Base-by-base conservation (phyloP, 2,329 filamentous ascomycete genomes). In the Dactylellina drechsleri region DNA sequence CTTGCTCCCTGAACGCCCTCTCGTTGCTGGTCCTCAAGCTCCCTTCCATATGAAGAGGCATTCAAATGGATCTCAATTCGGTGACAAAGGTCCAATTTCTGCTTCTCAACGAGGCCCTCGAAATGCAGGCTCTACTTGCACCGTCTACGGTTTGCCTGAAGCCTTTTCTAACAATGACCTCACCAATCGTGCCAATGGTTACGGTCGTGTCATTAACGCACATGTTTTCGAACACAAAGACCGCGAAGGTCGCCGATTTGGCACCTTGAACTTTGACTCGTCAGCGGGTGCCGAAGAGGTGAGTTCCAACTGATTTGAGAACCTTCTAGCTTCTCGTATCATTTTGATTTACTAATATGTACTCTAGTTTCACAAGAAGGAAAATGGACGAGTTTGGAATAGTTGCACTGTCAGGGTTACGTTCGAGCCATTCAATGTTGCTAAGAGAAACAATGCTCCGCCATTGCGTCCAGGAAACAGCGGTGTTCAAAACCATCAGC, bases 361-460 rank as follows among this genome's bases (percentile, higher is more conserved):
- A 23, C 16, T 4, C 16, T 60, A 75, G 71, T 75, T 75, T 43
- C 45, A 68, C 26, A 64, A 65, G 26, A 67, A 75, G 53, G 71
- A 75, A 20, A 65, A 67, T 23, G 71, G 64, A n/a, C 62, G 67
- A 43, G 7, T 59, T 10, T 75, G 71, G 71, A 65, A 60, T 28
- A 64, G 71, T 4, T 64, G 64, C 15, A 4, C 45, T 4, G 47
- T 75, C 45, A 62, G 61, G 10, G 56, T 75, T 13, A 75, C 71
- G 2, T 68, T 75, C 16, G 71, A 75, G 28, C 71, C 71, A 10
- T 75, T 75, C 64, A 64, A 75, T 53, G 50, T 75, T 41, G 71
- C 71, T 13, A 56, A 61, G n/a, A 61, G 64, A 13, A 75, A 75
- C 20, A 60, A 59, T 6, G 59, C 71, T 47, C 71, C 71, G 4